Base-by-base conservation (phyloP, 139 green algal species). In the Zygnema circumcarinatum region DNA sequence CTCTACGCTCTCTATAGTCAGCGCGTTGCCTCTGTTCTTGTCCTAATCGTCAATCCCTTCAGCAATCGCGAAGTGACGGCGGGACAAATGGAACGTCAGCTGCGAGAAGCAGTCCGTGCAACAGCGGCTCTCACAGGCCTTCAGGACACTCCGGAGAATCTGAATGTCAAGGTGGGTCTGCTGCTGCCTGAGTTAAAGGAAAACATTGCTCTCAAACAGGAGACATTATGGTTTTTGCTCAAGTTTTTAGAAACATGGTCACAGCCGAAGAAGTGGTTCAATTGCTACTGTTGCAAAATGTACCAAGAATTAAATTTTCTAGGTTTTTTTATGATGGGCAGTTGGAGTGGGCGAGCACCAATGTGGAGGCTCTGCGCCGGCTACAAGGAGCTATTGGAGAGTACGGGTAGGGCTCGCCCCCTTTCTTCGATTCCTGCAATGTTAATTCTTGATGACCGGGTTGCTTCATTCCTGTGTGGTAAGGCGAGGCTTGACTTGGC, bases 271-370 rank as follows among this genome's bases (percentile, higher is more conserved):
- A n/a, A n/a, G n/a, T n/a, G n/a, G n/a, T n/a, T n/a, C n/a, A n/a
- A n/a, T n/a, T n/a, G n/a, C n/a, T n/a, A n/a, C n/a, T n/a, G n/a
- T n/a, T n/a, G n/a, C n/a, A n/a, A n/a, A n/a, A n/a, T n/a, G n/a
- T n/a, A n/a, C n/a, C n/a, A n/a, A n/a, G n/a, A n/a, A n/a, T n/a
- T 62, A 16, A 62, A 62, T 7, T 62, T 62, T 62, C 7, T 62
- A 62, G 16, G 47, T 62, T 62, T 62, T 62, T 16, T 62, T n/a
- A n/a, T n/a, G n/a, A n/a, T 33, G 54, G 54, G 69, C 79, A 93
- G 67, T 94, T 98, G 85, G 79, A 92, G 72, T 97, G 98, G 76
- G 92, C 92, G 41, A 73, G 83, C 0, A 92, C 93, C 16, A 73
- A 62, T 16, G 88, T 92, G 31, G 92, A 94, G 21, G 95, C 94